phyloP scores from a whole-genome alignment of 1,139 yeast genomes.

The Suhomyces taliae region DNA sequence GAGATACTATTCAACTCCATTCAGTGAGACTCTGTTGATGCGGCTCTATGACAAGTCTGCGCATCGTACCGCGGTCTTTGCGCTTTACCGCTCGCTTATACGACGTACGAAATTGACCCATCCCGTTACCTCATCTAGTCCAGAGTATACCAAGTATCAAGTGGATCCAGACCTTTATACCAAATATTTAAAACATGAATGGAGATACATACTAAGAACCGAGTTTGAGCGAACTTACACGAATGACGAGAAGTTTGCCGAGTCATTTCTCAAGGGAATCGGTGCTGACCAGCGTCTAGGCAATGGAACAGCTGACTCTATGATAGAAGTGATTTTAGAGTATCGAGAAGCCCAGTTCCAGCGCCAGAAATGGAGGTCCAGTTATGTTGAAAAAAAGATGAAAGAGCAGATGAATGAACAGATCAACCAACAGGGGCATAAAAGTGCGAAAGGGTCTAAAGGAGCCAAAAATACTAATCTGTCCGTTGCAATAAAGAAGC shows the following conservation, averaged over 20 bases:
- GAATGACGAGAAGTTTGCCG: neutral
- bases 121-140: neutral
- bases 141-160: conserved; percentile 8
- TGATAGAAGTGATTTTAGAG: conserved; percentile 1
- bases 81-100: conserved; percentile 17
- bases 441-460: conserved; percentile 6
- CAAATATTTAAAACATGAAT: conserved; percentile 17
- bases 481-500: conserved; percentile 8
- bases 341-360: conserved; percentile 17
- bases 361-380: conserved; percentile 20
- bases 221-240: conserved; percentile 15
- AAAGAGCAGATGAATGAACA: conserved; percentile 11
- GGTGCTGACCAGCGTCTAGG: conserved; percentile 1
- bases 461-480: conserved; percentile 6
- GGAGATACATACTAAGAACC: conserved; percentile 17
- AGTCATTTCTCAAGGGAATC: conserved; percentile 5
- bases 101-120: conserved; percentile 12
- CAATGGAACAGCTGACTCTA: neutral
- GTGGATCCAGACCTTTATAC: conserved; percentile 14
- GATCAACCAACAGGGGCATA: conserved; percentile 6
- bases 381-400: conserved; percentile 13
- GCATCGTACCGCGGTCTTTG: conserved; percentile 5
- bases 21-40: neutral
- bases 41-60: conserved; percentile 5
- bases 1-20: no score